A percentile compares a stretch with the other conserved stretches of the same genome.
Evolutionary conservation across 805 yeast genomes (phyloP).

Genomic region (Torulaspora microellipsoides): DNA sequence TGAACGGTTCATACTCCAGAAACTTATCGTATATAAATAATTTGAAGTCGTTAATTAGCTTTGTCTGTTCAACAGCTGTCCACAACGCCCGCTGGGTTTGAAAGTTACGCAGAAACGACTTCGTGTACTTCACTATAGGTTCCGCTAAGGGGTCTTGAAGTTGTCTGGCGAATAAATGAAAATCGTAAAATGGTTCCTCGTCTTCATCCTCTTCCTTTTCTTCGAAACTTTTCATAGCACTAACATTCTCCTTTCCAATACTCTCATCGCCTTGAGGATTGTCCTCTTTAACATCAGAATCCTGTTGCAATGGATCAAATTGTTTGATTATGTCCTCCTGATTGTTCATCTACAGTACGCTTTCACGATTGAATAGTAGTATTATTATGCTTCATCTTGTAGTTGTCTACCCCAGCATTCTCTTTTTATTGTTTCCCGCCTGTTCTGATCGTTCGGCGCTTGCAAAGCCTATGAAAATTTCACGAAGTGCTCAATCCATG

Average conservation of each 20-base stretch:
- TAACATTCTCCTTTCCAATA: neutral
- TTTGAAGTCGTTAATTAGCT: constrained; percentile 73
- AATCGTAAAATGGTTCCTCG: constrained; percentile 55
- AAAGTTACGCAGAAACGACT: constrained; percentile 79
- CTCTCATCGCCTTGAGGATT: neutral
- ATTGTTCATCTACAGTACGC: neutral
- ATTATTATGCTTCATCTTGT: too few species aligned
- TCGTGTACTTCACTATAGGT: constrained; percentile 80
- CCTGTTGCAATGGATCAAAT: constrained; percentile 9
- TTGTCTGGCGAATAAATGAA: constrained; percentile 70
- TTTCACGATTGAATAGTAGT: neutral
- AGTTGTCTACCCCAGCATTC: neutral
- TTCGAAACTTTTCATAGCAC: constrained; percentile 2
- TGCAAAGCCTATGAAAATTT: too few species aligned
- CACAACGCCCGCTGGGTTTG: constrained; percentile 51
- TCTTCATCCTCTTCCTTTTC: constrained; percentile 13
- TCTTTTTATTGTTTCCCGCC: neutral
- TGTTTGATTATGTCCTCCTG: constrained; percentile 5
- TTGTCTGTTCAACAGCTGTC: constrained; percentile 72
- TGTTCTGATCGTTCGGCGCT: too few species aligned
- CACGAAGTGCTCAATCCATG: too few species aligned
- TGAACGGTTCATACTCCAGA: constrained; percentile 65
- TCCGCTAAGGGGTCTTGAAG: constrained; percentile 75
- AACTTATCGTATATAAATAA: constrained; percentile 63
- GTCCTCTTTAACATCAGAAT: neutral